These are phyloP conservation scores for Austroboletus novae-zelandiae DNA, from an alignment of 1,284 basidiomycete genomes.

Conservation along the genomic window DNA sequence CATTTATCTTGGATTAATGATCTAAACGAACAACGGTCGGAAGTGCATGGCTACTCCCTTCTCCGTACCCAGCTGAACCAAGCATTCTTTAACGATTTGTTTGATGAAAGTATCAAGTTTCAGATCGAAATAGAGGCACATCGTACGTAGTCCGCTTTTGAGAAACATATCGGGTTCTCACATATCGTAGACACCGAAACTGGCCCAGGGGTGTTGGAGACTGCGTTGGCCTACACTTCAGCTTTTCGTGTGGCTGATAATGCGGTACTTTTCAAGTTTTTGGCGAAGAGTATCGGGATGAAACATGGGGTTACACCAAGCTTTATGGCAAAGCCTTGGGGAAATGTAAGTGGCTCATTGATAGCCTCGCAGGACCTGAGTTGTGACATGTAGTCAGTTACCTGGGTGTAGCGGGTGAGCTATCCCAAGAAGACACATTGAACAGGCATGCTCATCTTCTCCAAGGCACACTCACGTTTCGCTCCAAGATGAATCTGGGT, in stretches of 20 bases:
- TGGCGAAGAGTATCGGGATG: constrained; percentile 92
- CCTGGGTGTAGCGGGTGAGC: constrained; percentile 88
- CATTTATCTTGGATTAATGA: not conserved
- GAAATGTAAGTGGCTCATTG: constrained; percentile 56
- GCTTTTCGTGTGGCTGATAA: constrained; percentile 92
- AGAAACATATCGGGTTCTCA: not conserved
- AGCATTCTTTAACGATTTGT: constrained; percentile 88
- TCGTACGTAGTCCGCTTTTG: constrained; percentile 51
- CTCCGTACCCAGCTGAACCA: constrained; percentile 85
- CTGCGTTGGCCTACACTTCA: constrained; percentile 88
- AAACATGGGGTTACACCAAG: constrained; percentile 86
- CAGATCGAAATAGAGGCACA: constrained; percentile 88
- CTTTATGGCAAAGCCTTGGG: constrained; percentile 99
- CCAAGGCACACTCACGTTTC: constrained; percentile 92
- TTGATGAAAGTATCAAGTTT: constrained; percentile 74
- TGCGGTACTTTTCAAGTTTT: constrained; percentile 88
- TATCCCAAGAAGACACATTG: not conserved
- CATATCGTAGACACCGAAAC: constrained; percentile 83
- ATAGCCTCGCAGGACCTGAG: not conserved
- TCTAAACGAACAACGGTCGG: constrained; percentile 7
- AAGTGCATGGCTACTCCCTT: constrained; percentile 94
- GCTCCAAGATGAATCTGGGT: constrained; percentile 66
- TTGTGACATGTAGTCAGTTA: constrained; percentile 47
- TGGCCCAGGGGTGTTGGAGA: constrained; percentile 91
- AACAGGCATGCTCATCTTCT: constrained; percentile 5